Conservation (phyloP, 805 yeast species). For the Candida maesae region DNA sequence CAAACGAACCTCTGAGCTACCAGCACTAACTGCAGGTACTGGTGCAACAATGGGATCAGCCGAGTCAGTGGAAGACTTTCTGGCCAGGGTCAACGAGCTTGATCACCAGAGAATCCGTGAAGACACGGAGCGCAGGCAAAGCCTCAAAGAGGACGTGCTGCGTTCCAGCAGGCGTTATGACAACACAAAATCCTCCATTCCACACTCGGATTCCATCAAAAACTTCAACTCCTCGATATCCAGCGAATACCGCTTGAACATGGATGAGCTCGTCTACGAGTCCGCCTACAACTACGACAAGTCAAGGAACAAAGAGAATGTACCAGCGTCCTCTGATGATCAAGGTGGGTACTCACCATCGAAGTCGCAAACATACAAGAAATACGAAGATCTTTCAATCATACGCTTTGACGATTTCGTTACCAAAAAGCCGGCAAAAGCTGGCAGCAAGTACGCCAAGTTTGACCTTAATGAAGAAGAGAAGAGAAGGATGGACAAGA, state of each 20-base stretch:
- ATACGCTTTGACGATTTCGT: slow-evolving; percentile 26
- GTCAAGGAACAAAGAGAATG: slow-evolving; percentile 28
- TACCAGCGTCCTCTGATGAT: not conserved
- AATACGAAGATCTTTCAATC: slow-evolving; percentile 18
- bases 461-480: slow-evolving; percentile 21
- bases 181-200: not conserved
- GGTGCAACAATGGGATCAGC: slow-evolving; percentile 1
- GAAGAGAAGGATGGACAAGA: slow-evolving; percentile 19
- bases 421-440: not conserved
- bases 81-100: slow-evolving; percentile 14
- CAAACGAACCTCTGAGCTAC: not conserved
- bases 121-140: slow-evolving; percentile 6
- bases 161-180: not conserved
- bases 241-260: slow-evolving; percentile 37
- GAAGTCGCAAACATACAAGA: slow-evolving; percentile 8
- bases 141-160: slow-evolving; percentile 1
- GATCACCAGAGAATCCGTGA: slow-evolving; percentile 11
- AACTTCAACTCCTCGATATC: slow-evolving; percentile 34
- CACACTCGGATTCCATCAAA: slow-evolving; percentile 16
- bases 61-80: slow-evolving; percentile 15
- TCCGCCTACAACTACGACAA: slow-evolving; percentile 51
- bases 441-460: slow-evolving; percentile 18
- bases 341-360: not conserved
- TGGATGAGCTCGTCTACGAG: slow-evolving; percentile 52
- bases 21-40: no score